Conservation (phyloP, 2,329 filamentous ascomycete species). For the Colletotrichum tamarilloi region DNA sequence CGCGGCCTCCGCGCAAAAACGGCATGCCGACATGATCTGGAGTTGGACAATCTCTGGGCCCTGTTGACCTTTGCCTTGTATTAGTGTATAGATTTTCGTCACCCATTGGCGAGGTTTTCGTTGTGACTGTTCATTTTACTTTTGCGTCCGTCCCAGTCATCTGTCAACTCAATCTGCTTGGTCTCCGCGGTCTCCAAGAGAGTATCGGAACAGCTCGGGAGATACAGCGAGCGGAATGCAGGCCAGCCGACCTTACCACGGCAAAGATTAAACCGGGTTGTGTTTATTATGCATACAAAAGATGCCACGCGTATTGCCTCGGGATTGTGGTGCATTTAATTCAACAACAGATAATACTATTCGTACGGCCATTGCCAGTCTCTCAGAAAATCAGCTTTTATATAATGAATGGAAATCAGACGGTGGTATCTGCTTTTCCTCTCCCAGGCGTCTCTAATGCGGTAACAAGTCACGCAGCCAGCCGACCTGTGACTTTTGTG, state of each 20-base stretch:
- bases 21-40: conserved; percentile 39
- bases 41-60: conserved; percentile 19
- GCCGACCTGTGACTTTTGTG: conserved; percentile 10
- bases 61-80: conserved; percentile 42
- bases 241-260: too few relatives aligned
- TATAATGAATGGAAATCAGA: conserved; percentile 28
- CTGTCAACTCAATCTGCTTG: not conserved
- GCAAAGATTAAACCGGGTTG: too few relatives aligned
- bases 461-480: conserved; percentile 16
- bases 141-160: too few relatives aligned
- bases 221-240: not conserved
- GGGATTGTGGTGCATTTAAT: not conserved
- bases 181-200: too few relatives aligned
- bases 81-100: conserved; percentile 49
- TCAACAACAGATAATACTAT: not conserved
- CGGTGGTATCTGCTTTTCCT: conserved; percentile 33
- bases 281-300: too few relatives aligned
- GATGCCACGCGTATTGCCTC: too few relatives aligned
- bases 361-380: not conserved
- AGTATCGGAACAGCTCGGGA: not conserved
- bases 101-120: not conserved
- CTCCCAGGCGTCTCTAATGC: conserved; percentile 30
- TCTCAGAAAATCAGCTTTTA: conserved; percentile 1
- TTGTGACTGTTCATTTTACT: not conserved
- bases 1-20: conserved; percentile 19